Evolutionary conservation across 73 alveolate species (phyloP).

Genomic region (Uronychia setigera): DNA sequence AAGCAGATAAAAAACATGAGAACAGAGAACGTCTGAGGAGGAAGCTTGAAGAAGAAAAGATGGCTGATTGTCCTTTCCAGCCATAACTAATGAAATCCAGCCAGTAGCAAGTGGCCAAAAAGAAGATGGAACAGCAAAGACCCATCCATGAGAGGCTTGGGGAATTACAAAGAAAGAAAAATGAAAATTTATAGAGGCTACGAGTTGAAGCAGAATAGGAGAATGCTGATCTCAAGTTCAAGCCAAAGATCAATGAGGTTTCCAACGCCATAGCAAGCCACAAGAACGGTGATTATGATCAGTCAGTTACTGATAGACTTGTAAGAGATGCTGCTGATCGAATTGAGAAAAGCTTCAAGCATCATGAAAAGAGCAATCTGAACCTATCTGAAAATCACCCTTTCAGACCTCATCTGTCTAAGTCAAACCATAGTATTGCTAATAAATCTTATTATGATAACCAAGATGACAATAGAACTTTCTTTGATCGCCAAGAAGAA

Average conservation of each 20-base stretch:
- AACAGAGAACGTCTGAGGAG: slow-evolving; percentile 56
- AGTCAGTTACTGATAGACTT: slow-evolving; percentile 44
- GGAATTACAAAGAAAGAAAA: slow-evolving; percentile 52
- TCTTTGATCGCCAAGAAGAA: slow-evolving; percentile 48
- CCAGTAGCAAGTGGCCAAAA: slow-evolving; percentile 8
- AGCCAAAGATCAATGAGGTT: slow-evolving; percentile 42
- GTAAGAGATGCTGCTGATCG: slow-evolving; percentile 46
- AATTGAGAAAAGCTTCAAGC: slow-evolving; percentile 36
- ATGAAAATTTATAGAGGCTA: slow-evolving; percentile 42
- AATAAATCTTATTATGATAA: slow-evolving; percentile 12
- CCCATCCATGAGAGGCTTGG: slow-evolving; percentile 54
- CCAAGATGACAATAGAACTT: slow-evolving; percentile 34
- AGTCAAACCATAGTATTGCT: slow-evolving; percentile 12
- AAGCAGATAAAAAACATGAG: slow-evolving; percentile 54
- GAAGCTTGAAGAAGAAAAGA: slow-evolving; percentile 36
- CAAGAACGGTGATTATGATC: background rate
- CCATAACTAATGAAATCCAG: slow-evolving; percentile 22
- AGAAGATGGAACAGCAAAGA: slow-evolving; percentile 14
- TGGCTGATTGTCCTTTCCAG: slow-evolving; percentile 59
- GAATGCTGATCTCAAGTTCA: slow-evolving; percentile 31
- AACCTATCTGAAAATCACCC: slow-evolving; percentile 29
- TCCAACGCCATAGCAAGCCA: slow-evolving; percentile 22
- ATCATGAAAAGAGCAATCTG: slow-evolving; percentile 12
- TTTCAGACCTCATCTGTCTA: slow-evolving; percentile 44
- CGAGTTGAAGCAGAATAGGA: slow-evolving; percentile 50